These are phyloP conservation scores for Mortierella claussenii DNA, from an alignment of 192 early-diverging fungal genomes.

Conservation along the genomic window DNA sequence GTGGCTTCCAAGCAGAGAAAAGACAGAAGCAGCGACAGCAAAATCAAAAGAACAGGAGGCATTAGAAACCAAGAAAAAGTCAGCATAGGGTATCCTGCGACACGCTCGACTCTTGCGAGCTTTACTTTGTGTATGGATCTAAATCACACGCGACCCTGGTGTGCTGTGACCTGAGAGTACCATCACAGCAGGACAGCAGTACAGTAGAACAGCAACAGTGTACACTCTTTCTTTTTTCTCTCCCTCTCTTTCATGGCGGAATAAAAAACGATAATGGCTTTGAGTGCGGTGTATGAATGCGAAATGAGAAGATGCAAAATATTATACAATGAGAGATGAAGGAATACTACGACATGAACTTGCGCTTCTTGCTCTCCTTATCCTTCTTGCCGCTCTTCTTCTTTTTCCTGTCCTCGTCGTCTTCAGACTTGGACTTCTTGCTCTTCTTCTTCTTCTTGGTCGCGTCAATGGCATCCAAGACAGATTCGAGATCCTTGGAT, in stretches of 20 bases:
- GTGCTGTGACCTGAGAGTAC: too few species aligned
- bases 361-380: slow-evolving; percentile 56
- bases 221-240: too few species aligned
- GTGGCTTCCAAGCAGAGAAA: slow-evolving; percentile 46
- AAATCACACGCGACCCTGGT: too few species aligned
- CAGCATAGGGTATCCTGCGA: slow-evolving; percentile 5
- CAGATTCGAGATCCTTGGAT: slow-evolving; percentile 59
- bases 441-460: slow-evolving; percentile 63
- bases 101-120: too few species aligned
- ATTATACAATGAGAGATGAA: background rate
- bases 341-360: slow-evolving; percentile 40
- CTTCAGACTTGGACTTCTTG: slow-evolving; percentile 56
- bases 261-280: too few species aligned
- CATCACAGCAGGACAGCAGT: too few species aligned
- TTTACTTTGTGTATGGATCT: too few species aligned
- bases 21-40: slow-evolving; percentile 9
- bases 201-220: too few species aligned
- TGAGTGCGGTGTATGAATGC: too few species aligned
- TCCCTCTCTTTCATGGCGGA: too few species aligned
- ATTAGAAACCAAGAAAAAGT: slow-evolving; percentile 14
- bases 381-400: slow-evolving; percentile 52
- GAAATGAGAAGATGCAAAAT: too few species aligned
- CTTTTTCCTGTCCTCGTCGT: slow-evolving; percentile 44
- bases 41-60: slow-evolving; percentile 12
- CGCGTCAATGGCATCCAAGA: slow-evolving; percentile 66